phyloP scores from a whole-genome alignment of 176 grass and related monocot genomes.

The Triticum monococcum region DNA sequence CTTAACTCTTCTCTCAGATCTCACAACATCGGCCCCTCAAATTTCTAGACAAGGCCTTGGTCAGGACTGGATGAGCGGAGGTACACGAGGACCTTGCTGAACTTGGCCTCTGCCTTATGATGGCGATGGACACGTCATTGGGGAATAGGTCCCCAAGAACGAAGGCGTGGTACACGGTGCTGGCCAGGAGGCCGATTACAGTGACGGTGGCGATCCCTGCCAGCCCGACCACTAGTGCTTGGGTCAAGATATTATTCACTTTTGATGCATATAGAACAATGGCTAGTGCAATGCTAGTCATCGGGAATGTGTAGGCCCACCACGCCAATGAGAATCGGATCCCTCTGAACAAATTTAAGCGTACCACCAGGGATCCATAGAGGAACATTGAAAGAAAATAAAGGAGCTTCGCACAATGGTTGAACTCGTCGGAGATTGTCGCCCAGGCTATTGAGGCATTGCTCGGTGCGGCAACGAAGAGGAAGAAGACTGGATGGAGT shows the following conservation, averaged over 20 bases:
- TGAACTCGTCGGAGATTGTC: not conserved
- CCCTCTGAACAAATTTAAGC: not conserved
- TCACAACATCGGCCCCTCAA: too few relatives aligned
- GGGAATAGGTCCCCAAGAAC: not conserved
- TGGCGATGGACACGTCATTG: not conserved
- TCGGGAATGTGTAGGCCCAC: not conserved
- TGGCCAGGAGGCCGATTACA: not conserved
- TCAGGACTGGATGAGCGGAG: not conserved
- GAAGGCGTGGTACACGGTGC: not conserved
- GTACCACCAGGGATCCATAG: not conserved
- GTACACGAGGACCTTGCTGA: not conserved
- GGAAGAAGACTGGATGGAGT: not conserved
- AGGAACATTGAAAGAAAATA: not conserved
- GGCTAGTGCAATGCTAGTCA: not conserved
- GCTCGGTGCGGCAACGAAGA: not conserved
- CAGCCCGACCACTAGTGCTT: not conserved
- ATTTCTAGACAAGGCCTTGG: too few relatives aligned
- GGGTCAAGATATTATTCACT: not conserved
- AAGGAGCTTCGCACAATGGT: not conserved
- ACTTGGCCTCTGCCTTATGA: not conserved
- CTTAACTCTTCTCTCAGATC: too few relatives aligned
- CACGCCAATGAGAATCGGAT: not conserved
- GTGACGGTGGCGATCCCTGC: not conserved
- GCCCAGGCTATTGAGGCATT: not conserved
- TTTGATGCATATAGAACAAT: not conserved